Evolutionary conservation across 2,329 filamentous ascomycete species (phyloP), one percentile per base, ranked within the genome.

Genomic region (Fusarium incarnatum): DNA sequence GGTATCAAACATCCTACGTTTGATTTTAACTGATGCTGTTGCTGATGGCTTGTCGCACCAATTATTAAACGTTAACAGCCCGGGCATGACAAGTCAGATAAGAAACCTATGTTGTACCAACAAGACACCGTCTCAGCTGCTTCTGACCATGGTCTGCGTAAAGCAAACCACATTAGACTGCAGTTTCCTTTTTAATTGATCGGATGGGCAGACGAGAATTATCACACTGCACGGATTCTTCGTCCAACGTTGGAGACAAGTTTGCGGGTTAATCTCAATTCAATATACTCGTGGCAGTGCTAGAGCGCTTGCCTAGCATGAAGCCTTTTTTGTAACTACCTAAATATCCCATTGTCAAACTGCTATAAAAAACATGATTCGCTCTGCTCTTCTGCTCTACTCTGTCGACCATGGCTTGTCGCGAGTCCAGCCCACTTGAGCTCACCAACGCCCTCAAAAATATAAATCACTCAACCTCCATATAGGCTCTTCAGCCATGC

Each of bases 381-480:
- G 73, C 73, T 72, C 70, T 74, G 60, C 67, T 56, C 28, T 56
- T 53, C 40, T 45, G 72, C 73, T 70, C 67, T 71, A 60, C 70
- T 56, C 68, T 68, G 60, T 58, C 56, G 67, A 61, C 61, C 48
- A 48, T 54, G 64, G 49, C 52, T 52, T 71, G 67, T 70, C 62
- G 64, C 70, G 72, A 73, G 71, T 72, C 64, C 64, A 68, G 74
- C 74, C 72, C 73, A 76, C 74, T 76, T 76, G 73, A 74, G 74
- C 74, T 76, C 74, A 60, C 60, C 73, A 74, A 76, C 74, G 74
- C 74, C 74, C 74, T 70, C 63, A 46, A 70, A 56, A 53, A 60
- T 65, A 70, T 68, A 66, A 66, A 60, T 66, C 72, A 76, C 72
- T 66, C 74, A 65, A 67, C 71, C 69, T 71, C 69, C 73, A 64